phyloP scores from a whole-genome alignment of 345 rosid genomes.

The Linum trigynum region DNA sequence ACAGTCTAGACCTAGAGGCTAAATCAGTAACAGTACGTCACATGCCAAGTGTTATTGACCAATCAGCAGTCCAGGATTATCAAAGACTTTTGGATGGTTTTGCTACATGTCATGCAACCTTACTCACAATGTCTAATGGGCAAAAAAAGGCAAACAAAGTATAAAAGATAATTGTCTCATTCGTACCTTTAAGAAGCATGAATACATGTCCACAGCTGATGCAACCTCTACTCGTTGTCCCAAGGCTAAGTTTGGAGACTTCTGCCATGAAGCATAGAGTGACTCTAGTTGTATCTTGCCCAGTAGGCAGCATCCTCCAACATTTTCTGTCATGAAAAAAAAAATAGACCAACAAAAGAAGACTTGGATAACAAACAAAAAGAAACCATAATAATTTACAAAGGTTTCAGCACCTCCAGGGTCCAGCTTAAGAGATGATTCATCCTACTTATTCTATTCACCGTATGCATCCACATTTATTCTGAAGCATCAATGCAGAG shows the following conservation, averaged over 20 bases:
- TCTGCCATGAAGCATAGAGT: conserved; percentile 59
- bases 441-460: too few relatives aligned
- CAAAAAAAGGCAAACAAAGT: background rate
- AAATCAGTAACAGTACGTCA: too few relatives aligned
- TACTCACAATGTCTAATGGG: background rate
- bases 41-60: too few relatives aligned
- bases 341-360: background rate
- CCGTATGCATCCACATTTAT: too few relatives aligned
- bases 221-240: conserved; percentile 75
- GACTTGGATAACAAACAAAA: background rate
- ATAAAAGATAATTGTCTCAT: background rate
- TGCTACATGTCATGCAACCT: background rate
- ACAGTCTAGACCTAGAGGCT: too few relatives aligned
- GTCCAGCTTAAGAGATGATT: too few relatives aligned
- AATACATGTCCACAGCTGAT: conserved; percentile 57
- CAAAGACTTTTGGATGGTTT: background rate
- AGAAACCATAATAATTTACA: too few relatives aligned
- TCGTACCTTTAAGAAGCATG: conserved; percentile 78
- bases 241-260: conserved; percentile 66
- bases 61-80: conserved; percentile 1
- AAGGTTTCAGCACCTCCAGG: too few relatives aligned
- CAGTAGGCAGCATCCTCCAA: conserved; percentile 71
- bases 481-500: too few relatives aligned
- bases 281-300: conserved; percentile 74
- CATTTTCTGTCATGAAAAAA: conserved; percentile 46